Evolutionary conservation across 768 basidiomycete species (phyloP).

Genomic region (Coprinopsis cinerea): DNA sequence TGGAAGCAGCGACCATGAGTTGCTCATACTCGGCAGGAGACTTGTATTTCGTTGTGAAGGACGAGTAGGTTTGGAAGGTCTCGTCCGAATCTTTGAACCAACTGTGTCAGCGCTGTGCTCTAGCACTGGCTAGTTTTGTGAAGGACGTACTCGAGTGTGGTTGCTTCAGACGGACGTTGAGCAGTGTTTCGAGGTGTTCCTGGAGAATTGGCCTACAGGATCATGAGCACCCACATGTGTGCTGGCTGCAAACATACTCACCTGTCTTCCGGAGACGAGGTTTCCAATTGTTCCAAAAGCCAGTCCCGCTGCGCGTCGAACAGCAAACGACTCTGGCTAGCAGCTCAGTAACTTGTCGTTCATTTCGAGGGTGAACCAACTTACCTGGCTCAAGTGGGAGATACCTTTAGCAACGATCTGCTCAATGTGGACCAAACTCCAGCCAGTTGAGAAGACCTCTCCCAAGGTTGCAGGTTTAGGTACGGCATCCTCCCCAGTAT

Average conservation of each 20-base stretch:
- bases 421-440: constrained; percentile 53
- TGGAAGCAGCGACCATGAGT: constrained; percentile 72
- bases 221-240: constrained; percentile 7
- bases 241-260: constrained; percentile 15
- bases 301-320: constrained; percentile 74
- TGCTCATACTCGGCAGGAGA: constrained; percentile 73
- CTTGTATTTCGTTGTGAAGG: constrained; percentile 78
- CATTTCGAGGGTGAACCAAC: constrained; percentile 3
- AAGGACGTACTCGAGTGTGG: constrained; percentile 61
- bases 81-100: constrained; percentile 60
- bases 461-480: constrained; percentile 45
- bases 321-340: constrained; percentile 54
- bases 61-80: constrained; percentile 81
- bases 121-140: too few species aligned
- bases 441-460: constrained; percentile 53
- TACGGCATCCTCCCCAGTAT: constrained; percentile 34
- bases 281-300: constrained; percentile 57
- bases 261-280: constrained; percentile 45
- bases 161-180: constrained; percentile 63
- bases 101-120: too few species aligned
- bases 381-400: constrained; percentile 60
- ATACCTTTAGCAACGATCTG: constrained; percentile 51
- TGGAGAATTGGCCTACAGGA: constrained; percentile 36
- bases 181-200: constrained; percentile 47
- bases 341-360: constrained; percentile 2